phyloP scores from a whole-genome alignment of 305 asterid species.

The Stenogyne calaminthoides region DNA sequence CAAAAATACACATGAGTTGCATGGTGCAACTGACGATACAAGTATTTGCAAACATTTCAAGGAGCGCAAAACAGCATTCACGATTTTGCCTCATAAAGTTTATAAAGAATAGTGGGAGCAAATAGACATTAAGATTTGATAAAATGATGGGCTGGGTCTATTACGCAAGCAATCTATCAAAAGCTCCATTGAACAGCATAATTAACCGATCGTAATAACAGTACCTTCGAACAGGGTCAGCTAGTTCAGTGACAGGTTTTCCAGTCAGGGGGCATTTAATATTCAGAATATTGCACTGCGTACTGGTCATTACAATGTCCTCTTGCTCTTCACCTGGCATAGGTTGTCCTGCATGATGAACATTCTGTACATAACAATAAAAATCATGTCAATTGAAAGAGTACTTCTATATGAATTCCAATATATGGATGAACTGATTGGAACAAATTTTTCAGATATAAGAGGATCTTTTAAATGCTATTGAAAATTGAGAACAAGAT shows the following conservation, averaged over 20 bases:
- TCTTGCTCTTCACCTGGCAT: slow-evolving; percentile 99
- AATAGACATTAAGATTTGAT: background rate
- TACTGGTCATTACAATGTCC: slow-evolving; percentile 88
- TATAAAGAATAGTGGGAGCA: background rate
- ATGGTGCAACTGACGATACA: too few relatives aligned
- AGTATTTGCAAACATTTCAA: background rate
- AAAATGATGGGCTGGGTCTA: background rate
- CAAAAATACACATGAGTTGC: too few relatives aligned
- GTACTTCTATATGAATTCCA: background rate
- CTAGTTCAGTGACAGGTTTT: slow-evolving; percentile 75
- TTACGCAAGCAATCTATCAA: background rate
- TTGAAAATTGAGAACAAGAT: background rate
- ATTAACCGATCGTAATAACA: slow-evolving; percentile 4
- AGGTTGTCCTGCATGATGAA: slow-evolving; percentile 83
- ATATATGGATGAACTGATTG: background rate
- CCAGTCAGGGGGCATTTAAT: slow-evolving; percentile 76
- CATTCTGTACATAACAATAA: slow-evolving; percentile 58
- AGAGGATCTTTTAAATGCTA: slow-evolving; percentile 7
- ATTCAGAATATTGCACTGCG: slow-evolving; percentile 67
- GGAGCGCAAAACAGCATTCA: background rate
- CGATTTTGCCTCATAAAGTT: background rate
- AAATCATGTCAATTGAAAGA: slow-evolving; percentile 1
- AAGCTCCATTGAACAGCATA: slow-evolving; percentile 1
- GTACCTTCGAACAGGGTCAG: slow-evolving; percentile 84
- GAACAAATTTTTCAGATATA: slow-evolving; percentile 1